phyloP scores from a whole-genome alignment of 2,329 filamentous ascomycete genomes.

The Fulvia fulva region DNA sequence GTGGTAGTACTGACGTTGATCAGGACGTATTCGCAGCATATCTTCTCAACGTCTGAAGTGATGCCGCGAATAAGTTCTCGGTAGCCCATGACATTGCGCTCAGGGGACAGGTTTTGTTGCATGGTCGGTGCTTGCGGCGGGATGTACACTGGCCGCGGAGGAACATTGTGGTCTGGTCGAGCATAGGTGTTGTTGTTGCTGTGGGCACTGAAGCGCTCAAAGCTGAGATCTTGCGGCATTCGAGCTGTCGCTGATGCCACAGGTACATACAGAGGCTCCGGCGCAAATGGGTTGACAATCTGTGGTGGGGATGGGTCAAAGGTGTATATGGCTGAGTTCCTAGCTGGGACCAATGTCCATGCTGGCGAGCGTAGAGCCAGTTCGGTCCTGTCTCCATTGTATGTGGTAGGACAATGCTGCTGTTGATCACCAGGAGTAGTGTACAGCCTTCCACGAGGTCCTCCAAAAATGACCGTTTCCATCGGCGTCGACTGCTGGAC shows the following conservation, averaged over 20 bases:
- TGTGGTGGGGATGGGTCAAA: neutral
- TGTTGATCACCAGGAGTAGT: neutral
- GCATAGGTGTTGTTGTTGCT: neutral
- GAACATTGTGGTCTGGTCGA: neutral
- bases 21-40: neutral
- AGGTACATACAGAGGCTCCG: neutral
- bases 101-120: neutral
- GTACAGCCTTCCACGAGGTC: neutral
- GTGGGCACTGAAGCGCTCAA: neutral
- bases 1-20: neutral
- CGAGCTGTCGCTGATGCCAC: neutral
- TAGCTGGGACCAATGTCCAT: neutral
- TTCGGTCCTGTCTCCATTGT: neutral
- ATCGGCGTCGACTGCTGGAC: neutral
- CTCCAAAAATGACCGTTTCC: neutral
- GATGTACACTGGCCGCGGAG: neutral
- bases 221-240: neutral
- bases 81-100: neutral
- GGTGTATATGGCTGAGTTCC: neutral
- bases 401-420: neutral
- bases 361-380: neutral
- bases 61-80: neutral
- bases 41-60: neutral
- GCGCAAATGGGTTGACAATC: neutral
- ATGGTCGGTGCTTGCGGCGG: neutral